phyloP scores from a whole-genome alignment of 768 basidiomycete genomes.

The Imleria badia region DNA sequence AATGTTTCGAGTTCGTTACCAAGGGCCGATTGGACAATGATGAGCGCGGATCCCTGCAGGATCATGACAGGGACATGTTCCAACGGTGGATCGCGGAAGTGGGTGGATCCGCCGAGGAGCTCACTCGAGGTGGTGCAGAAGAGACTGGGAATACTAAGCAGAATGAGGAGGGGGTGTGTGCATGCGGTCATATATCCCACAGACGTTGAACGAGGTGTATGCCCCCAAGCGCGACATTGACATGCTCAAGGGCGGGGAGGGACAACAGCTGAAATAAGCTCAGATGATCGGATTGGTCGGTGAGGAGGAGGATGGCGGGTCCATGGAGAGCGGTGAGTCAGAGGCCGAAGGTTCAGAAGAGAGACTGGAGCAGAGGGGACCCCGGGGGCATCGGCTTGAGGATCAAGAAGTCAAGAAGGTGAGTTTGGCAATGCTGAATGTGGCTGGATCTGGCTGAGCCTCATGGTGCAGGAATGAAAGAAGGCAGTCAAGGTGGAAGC shows the following conservation, averaged over 20 bases:
- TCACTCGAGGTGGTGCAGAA: slow-evolving; percentile 9
- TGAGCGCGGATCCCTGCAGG: slow-evolving; percentile 31
- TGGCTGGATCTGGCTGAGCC: slow-evolving; percentile 5
- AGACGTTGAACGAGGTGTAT: slow-evolving; percentile 87
- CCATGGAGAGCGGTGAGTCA: slow-evolving; percentile 22
- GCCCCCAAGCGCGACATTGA: slow-evolving; percentile 94
- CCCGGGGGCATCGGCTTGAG: slow-evolving; percentile 89
- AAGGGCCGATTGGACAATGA: slow-evolving; percentile 43
- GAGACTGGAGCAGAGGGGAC: slow-evolving; percentile 48
- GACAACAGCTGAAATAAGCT: slow-evolving; percentile 77
- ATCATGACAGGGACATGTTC: slow-evolving; percentile 32
- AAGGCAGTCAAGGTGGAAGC: slow-evolving; percentile 85
- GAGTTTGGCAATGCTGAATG: slow-evolving; percentile 1
- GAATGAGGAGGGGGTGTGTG: slow-evolving; percentile 88
- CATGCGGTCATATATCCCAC: slow-evolving; percentile 88
- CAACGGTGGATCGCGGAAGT: slow-evolving; percentile 49
- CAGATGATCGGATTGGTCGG: slow-evolving; percentile 79
- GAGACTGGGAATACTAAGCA: slow-evolving; percentile 13
- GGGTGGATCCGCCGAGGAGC: slow-evolving; percentile 20
- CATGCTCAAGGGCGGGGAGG: slow-evolving; percentile 66
- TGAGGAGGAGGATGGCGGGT: slow-evolving; percentile 21
- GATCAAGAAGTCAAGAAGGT: slow-evolving; percentile 92
- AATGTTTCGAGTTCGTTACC: slow-evolving; percentile 91
- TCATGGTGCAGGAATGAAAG: slow-evolving; percentile 76
- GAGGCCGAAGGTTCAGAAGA: slow-evolving; percentile 37